Conservation (phyloP, 2,329 filamentous ascomycete genomes). For the Didymellaceae sp. region DNA sequence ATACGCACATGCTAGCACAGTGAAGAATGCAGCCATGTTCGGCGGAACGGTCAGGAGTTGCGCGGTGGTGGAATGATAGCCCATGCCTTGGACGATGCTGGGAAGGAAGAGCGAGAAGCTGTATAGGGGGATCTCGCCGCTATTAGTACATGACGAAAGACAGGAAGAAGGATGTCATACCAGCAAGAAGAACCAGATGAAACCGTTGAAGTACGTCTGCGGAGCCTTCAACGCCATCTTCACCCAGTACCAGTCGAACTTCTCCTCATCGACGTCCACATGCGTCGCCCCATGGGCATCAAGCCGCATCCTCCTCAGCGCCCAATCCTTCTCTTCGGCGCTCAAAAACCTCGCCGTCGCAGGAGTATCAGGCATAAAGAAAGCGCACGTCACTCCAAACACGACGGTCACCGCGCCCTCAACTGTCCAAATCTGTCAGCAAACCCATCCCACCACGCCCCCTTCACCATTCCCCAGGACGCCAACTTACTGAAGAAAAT, state of each 20-base stretch:
- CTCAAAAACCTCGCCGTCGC: conserved; percentile 43
- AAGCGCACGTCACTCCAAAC: conserved; percentile 56
- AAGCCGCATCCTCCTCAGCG: conserved; percentile 36
- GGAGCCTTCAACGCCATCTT: conserved; percentile 38
- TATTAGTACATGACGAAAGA: conserved; percentile 7
- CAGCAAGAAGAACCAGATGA: conserved; percentile 48
- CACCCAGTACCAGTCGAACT: conserved; percentile 53
- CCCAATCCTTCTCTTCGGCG: conserved; percentile 36
- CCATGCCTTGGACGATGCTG: conserved; percentile 48
- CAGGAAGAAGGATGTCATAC: conserved; percentile 12
- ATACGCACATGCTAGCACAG: conserved; percentile 49
- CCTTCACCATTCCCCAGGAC: neutral
- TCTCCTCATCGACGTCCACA: conserved; percentile 46
- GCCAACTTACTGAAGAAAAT: conserved; percentile 29
- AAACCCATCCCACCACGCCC: conserved; percentile 22
- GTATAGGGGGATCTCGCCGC: neutral
- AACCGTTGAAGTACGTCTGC: conserved; percentile 50
- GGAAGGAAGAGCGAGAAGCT: conserved; percentile 50
- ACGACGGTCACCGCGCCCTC: conserved; percentile 39
- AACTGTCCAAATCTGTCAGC: too few species aligned
- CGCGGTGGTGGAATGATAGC: conserved; percentile 48
- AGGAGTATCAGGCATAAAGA: conserved; percentile 59
- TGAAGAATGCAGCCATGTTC: conserved; percentile 53
- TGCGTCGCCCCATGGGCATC: conserved; percentile 35
- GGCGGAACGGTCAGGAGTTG: conserved; percentile 50